phyloP scores from a whole-genome alignment of 108 stramenopile species.

The Nitzschia sp. region DNA sequence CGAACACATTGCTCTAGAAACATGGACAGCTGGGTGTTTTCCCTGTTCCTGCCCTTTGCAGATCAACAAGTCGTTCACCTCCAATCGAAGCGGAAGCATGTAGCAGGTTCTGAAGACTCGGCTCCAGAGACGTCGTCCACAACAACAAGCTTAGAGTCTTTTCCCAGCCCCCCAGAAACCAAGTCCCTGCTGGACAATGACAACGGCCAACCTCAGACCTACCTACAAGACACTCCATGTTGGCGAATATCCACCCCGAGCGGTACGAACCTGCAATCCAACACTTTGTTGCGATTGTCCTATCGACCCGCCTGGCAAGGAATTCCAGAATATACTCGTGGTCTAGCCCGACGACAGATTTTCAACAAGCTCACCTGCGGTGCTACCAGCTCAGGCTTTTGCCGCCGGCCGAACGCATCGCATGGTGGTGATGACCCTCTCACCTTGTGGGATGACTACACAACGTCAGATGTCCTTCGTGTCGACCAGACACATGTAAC shows the following conservation, averaged over 20 bases:
- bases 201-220: background rate
- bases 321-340: constrained; percentile 64
- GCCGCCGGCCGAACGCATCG: constrained; percentile 2
- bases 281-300: constrained; percentile 54
- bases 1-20: too few species aligned
- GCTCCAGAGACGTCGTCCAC: constrained; percentile 6
- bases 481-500: constrained; percentile 20
- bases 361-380: constrained; percentile 3
- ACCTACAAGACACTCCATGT: constrained; percentile 2
- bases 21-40: constrained; percentile 27
- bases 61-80: constrained; percentile 17
- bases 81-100: constrained; percentile 3
- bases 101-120: background rate
- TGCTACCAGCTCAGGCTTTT: background rate
- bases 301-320: constrained; percentile 77
- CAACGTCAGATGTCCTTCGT: constrained; percentile 33
- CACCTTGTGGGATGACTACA: constrained; percentile 37
- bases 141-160: background rate
- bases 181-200: constrained; percentile 32
- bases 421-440: constrained; percentile 19
- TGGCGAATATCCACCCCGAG: constrained; percentile 46
- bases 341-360: constrained; percentile 4
- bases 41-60: constrained; percentile 17
- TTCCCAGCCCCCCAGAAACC: constrained; percentile 5
- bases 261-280: constrained; percentile 37